Evolutionary conservation across 306 rosid species (phyloP).

Genomic region (Phaseolus lunatus): DNA sequence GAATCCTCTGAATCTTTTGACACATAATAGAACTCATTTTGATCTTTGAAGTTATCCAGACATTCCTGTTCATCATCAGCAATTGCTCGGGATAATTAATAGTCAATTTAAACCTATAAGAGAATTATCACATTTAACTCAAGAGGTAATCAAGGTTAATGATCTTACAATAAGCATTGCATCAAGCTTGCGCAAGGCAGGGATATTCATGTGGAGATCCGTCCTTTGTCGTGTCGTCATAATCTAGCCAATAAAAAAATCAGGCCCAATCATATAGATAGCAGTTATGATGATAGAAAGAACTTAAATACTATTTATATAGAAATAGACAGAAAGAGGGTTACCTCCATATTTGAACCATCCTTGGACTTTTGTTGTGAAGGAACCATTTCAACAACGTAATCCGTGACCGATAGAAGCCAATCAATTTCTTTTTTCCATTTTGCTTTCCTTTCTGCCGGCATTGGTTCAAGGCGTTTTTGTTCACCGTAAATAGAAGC

Average conservation of each 20-base stretch:
- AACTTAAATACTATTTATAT: neutral
- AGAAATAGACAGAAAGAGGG: neutral
- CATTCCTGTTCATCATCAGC: slow-evolving; percentile 71
- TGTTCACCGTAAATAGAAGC: slow-evolving; percentile 98
- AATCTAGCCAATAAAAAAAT: slow-evolving; percentile 60
- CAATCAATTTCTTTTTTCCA: slow-evolving; percentile 93
- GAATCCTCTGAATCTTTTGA: slow-evolving; percentile 67
- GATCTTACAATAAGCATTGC: slow-evolving; percentile 84
- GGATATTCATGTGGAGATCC: slow-evolving; percentile 94
- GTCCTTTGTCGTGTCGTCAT: slow-evolving; percentile 91
- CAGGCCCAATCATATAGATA: slow-evolving; percentile 7
- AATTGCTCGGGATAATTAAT: slow-evolving; percentile 34
- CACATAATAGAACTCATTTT: slow-evolving; percentile 81
- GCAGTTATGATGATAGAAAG: neutral
- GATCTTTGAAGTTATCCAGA: slow-evolving; percentile 83
- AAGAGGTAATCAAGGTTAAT: slow-evolving; percentile 1
- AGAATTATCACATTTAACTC: neutral
- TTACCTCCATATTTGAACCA: slow-evolving; percentile 89
- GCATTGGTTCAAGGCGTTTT: slow-evolving; percentile 83
- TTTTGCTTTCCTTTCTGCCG: slow-evolving; percentile 74
- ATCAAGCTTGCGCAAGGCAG: slow-evolving; percentile 91
- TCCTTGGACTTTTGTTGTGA: slow-evolving; percentile 78
- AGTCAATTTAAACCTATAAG: slow-evolving; percentile 4
- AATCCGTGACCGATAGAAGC: slow-evolving; percentile 84
- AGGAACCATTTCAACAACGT: slow-evolving; percentile 93